Evolutionary conservation across 2,329 filamentous ascomycete genomes (phyloP), one percentile per base, ranked within the genome.

Genomic region (Phaeoacremonium minimum): DNA sequence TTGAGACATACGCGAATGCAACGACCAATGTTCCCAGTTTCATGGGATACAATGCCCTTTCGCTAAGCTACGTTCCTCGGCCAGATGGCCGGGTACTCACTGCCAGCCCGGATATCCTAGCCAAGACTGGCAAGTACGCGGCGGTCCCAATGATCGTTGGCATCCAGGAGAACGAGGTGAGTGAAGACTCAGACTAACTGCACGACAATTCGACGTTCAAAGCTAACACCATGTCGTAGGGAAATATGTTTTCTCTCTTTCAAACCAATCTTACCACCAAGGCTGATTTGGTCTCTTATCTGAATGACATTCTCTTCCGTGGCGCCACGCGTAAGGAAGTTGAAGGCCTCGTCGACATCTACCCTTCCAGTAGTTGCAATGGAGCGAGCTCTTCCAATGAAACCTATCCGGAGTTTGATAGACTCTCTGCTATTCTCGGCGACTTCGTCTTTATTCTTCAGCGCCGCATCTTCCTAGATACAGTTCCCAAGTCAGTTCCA

Each of bases 151-250:
- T 83, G 50, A 82, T 85, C 37, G 62, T 77, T 18, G 79, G 80
- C 28, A 67, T 80, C 48, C 73, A 79, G 55, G 77, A 83, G 61
- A 80, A 85, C 49, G 80, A n/a, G n/a, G n/a, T n/a, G n/a, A n/a
- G n/a, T n/a, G n/a, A n/a, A n/a, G n/a, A n/a, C n/a, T n/a, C n/a
- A n/a, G n/a, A n/a, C n/a, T n/a, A n/a, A n/a, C n/a, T n/a, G n/a
- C n/a, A n/a, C n/a, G n/a, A n/a, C n/a, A n/a, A n/a, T n/a, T n/a
- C n/a, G n/a, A n/a, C n/a, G n/a, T n/a, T n/a, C n/a, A n/a, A n/a
- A n/a, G n/a, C n/a, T n/a, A n/a, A n/a, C n/a, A n/a, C n/a, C n/a
- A n/a, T n/a, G n/a, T n/a, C n/a, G n/a, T n/a, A 85, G 52, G 78
- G 78, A 7, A 81, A 80, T 0, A 53, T 84, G 5, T 83, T 84